Percentiles rank a stretch among this genome's conserved stretches.
phyloP scores from a whole-genome alignment of 176 grass and related monocot species.

The Avena insularis region DNA sequence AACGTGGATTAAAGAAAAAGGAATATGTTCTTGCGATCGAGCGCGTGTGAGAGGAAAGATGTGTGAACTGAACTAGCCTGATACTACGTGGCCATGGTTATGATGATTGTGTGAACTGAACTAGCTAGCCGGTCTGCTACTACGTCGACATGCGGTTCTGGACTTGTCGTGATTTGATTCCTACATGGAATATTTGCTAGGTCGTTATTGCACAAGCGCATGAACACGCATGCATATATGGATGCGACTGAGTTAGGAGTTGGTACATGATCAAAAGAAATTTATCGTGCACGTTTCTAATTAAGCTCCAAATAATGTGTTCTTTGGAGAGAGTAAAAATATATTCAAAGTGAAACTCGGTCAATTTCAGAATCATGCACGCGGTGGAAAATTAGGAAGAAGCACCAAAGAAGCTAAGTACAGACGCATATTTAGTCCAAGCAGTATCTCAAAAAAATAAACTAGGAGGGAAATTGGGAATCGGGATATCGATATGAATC shows the following conservation, averaged over 20 bases:
- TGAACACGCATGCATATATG: background rate
- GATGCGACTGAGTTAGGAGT: background rate
- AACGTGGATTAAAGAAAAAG: background rate
- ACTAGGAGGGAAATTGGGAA: background rate
- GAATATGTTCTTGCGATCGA: slow-evolving; percentile 27
- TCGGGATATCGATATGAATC: background rate
- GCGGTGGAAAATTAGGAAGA: background rate
- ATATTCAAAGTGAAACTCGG: background rate
- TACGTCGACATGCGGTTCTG: background rate
- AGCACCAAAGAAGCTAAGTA: background rate
- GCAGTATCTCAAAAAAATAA: background rate
- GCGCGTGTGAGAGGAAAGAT: slow-evolving; percentile 15
- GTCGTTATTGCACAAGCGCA: background rate
- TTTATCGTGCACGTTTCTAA: background rate
- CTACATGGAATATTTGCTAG: slow-evolving; percentile 44
- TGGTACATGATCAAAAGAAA: background rate
- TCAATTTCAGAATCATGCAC: background rate
- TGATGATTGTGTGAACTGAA: no score
- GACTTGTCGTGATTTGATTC: slow-evolving; percentile 28
- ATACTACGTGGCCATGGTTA: background rate
- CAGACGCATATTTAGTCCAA: background rate
- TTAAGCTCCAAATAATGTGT: background rate
- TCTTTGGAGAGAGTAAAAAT: background rate
- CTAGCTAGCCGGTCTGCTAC: background rate
- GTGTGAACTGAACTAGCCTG: slow-evolving; percentile 37